Percentiles rank a stretch among this genome's conserved stretches.
phyloP scores from a whole-genome alignment of 2,329 filamentous ascomycete genomes.

The Aspergillus tamarii region DNA sequence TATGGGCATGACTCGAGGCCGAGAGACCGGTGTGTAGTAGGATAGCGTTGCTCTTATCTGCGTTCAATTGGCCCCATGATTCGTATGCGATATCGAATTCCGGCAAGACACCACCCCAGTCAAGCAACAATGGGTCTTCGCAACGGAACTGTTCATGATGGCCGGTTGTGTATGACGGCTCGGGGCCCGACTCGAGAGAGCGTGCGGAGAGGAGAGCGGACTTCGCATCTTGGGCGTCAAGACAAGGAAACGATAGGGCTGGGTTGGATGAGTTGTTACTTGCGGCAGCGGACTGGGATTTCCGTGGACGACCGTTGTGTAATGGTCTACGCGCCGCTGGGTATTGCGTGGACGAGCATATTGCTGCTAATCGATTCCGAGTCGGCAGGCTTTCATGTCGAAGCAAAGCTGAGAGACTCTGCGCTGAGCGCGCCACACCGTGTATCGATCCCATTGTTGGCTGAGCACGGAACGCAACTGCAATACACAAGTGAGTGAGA shows the following conservation, averaged over 20 bases:
- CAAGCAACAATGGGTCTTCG: constrained; percentile 73
- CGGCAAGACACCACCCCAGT: constrained; percentile 92
- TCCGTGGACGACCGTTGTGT: constrained; percentile 22
- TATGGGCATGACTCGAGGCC: constrained; percentile 95
- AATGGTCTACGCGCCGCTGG: constrained; percentile 19
- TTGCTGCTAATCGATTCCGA: constrained; percentile 14
- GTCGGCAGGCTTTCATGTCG: constrained; percentile 14
- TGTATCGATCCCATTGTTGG: constrained; percentile 22
- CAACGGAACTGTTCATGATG: constrained; percentile 79
- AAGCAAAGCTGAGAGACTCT: constrained; percentile 14
- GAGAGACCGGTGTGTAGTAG: constrained; percentile 92
- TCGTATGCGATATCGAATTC: constrained; percentile 92
- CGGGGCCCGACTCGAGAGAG: constrained; percentile 76
- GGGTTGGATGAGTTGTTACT: constrained; percentile 67
- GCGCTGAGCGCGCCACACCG: constrained; percentile 20
- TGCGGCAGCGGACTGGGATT: constrained; percentile 23
- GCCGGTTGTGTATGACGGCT: constrained; percentile 91
- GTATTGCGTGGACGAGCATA: not conserved
- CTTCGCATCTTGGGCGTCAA: constrained; percentile 79
- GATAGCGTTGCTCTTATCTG: constrained; percentile 81
- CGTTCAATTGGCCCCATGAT: constrained; percentile 69
- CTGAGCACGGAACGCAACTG: not conserved
- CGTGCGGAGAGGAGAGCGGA: constrained; percentile 72
- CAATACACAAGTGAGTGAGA: not conserved
- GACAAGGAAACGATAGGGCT: constrained; percentile 85